A percentile compares a stretch with the other conserved stretches of the same genome.
Evolutionary conservation across 495 filamentous ascomycete genomes (phyloP).

Genomic region (Aspergillus biplanus): DNA sequence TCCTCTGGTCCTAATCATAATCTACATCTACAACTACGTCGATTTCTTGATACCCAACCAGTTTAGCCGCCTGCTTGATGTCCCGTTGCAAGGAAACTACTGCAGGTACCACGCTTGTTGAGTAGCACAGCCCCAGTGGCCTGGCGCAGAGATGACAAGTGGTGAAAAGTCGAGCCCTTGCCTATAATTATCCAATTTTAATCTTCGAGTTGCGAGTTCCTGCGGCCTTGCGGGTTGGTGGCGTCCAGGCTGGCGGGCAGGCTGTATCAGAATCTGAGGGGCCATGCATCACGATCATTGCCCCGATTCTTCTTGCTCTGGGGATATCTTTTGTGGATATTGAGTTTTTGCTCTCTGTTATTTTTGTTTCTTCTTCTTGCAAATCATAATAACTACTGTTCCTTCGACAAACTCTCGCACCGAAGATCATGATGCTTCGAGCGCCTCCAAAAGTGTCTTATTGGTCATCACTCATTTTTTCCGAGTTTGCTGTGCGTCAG

Average conservation of each 20-base stretch:
- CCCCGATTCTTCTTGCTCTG: background rate
- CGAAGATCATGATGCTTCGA: too few relatives aligned
- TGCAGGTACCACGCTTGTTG: constrained; percentile 3
- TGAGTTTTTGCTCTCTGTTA: too few relatives aligned
- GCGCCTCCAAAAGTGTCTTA: too few relatives aligned
- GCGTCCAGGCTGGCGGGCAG: background rate
- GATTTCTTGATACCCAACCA: too few relatives aligned
- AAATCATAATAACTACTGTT: too few relatives aligned
- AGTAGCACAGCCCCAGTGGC: background rate
- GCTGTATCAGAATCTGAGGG: background rate
- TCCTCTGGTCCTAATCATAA: too few relatives aligned
- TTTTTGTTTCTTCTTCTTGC: too few relatives aligned
- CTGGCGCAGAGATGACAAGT: background rate
- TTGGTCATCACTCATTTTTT: too few relatives aligned
- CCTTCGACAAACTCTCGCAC: too few relatives aligned
- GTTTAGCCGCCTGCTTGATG: background rate
- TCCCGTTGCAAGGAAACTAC: background rate
- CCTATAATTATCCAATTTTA: background rate
- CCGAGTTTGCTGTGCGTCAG: too few relatives aligned
- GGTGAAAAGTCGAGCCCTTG: background rate
- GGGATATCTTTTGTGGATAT: too few relatives aligned
- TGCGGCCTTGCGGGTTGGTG: background rate
- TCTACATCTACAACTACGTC: too few relatives aligned
- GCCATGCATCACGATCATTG: background rate
- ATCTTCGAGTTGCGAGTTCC: background rate